Conservation (phyloP, 2,329 filamentous ascomycete genomes). For the Microcyclospora pomicola region DNA sequence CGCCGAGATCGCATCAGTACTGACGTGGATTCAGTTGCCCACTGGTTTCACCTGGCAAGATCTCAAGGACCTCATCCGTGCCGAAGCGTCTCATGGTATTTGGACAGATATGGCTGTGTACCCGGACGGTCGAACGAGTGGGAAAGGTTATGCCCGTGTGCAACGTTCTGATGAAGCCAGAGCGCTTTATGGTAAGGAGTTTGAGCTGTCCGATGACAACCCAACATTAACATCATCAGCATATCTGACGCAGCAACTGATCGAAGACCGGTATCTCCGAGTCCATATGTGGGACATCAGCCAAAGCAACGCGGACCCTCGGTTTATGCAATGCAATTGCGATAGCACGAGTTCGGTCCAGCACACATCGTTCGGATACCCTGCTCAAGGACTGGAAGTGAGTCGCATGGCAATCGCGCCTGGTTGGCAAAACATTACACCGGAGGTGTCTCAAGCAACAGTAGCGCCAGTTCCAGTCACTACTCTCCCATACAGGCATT, state of each 20-base stretch:
- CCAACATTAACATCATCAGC: constrained; percentile 7
- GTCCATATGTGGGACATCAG: constrained; percentile 20
- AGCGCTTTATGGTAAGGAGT: constrained; percentile 13
- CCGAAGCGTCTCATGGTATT: constrained; percentile 16
- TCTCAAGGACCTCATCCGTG: constrained; percentile 19
- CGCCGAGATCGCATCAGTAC: too few species aligned
- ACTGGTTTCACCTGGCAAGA: constrained; percentile 19
- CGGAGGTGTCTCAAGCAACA: neutral
- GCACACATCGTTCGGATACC: constrained; percentile 4
- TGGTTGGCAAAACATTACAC: constrained; percentile 9
- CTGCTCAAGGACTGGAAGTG: constrained; percentile 4
- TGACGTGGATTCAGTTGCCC: constrained; percentile 11
- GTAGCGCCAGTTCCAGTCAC: neutral
- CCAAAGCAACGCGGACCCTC: constrained; percentile 1
- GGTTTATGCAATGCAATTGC: constrained; percentile 15
- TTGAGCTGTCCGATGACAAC: too few species aligned
- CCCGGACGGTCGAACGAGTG: constrained; percentile 9
- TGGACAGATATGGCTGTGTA: constrained; percentile 17
- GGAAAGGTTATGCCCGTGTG: constrained; percentile 14
- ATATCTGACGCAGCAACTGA: constrained; percentile 12
- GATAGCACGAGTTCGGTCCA: neutral
- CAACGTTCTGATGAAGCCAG: constrained; percentile 14
- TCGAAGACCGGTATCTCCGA: constrained; percentile 10
- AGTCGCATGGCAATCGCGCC: constrained; percentile 6
- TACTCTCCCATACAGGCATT: neutral